phyloP scores from a whole-genome alignment of 495 filamentous ascomycete genomes.

The Penicillium steckii region DNA sequence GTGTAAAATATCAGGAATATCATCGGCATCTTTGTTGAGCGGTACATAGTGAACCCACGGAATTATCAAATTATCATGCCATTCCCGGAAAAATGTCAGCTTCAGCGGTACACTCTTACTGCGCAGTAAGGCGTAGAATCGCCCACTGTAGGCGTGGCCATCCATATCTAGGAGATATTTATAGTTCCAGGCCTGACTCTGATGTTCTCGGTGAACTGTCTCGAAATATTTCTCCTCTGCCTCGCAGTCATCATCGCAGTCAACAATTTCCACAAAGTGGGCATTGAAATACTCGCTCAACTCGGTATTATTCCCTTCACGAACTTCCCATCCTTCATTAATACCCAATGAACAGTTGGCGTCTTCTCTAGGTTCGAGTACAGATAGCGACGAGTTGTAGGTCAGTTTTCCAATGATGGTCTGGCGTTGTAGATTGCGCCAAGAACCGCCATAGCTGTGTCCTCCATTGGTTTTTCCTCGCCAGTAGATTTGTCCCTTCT shows the following conservation, averaged over 20 bases:
- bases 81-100: constrained; percentile 50
- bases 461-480: constrained; percentile 44
- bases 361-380: neutral
- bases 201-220: constrained; percentile 1
- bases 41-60: constrained; percentile 59
- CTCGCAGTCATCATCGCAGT: constrained; percentile 15
- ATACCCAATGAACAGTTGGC: neutral
- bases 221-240: constrained; percentile 10
- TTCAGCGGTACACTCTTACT: constrained; percentile 44
- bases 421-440: constrained; percentile 14
- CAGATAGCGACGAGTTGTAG: constrained; percentile 2
- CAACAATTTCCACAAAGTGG: constrained; percentile 9
- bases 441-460: constrained; percentile 7
- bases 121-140: constrained; percentile 49
- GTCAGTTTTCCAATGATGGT: constrained; percentile 13
- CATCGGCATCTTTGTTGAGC: constrained; percentile 41
- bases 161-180: constrained; percentile 49
- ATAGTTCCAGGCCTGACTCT: constrained; percentile 11
- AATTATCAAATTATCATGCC: constrained; percentile 54
- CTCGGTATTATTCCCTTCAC: neutral
- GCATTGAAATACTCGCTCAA: constrained; percentile 7
- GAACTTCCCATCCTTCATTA: constrained; percentile 7
- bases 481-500: constrained; percentile 38
- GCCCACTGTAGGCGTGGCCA: constrained; percentile 52
- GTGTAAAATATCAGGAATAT: constrained; percentile 42